Conservation (phyloP, 805 yeast genomes). For the Teunomyces panamensis region DNA sequence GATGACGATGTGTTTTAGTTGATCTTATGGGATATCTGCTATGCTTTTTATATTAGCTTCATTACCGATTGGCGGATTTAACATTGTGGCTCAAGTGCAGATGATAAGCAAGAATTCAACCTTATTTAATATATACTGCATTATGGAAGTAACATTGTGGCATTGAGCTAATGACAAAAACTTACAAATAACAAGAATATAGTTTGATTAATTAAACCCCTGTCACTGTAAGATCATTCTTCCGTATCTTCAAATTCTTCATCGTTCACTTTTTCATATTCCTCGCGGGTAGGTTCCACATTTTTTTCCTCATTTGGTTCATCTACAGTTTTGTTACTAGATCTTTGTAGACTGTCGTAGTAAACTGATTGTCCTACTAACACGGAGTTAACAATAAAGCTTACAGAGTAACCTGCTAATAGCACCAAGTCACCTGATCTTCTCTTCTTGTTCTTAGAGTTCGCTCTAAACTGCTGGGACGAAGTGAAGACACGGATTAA, state of each 20-base stretch:
- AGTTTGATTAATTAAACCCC: no score
- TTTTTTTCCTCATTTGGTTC: neutral
- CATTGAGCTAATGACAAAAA: no score
- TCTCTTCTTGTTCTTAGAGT: constrained; percentile 13
- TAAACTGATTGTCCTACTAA: constrained; percentile 33
- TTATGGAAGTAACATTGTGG: no score
- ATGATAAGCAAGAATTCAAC: no score
- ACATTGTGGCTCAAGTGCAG: no score
- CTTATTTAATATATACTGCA: no score
- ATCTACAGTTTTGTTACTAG: neutral
- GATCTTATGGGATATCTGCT: no score
- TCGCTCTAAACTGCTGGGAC: constrained; percentile 24
- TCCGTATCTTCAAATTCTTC: neutral
- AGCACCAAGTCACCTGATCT: constrained; percentile 27
- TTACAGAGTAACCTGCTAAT: constrained; percentile 37
- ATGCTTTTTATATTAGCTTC: no score
- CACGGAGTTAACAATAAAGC: constrained; percentile 32
- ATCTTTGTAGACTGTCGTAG: neutral
- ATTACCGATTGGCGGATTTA: no score
- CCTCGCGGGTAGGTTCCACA: neutral
- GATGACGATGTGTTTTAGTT: no score
- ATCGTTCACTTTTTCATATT: neutral
- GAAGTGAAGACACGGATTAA: constrained; percentile 40
- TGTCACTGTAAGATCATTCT: no score
- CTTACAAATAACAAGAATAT: no score